phyloP scores from a whole-genome alignment of 73 alveolate genomes.

The Paramecium octaurelia region DNA sequence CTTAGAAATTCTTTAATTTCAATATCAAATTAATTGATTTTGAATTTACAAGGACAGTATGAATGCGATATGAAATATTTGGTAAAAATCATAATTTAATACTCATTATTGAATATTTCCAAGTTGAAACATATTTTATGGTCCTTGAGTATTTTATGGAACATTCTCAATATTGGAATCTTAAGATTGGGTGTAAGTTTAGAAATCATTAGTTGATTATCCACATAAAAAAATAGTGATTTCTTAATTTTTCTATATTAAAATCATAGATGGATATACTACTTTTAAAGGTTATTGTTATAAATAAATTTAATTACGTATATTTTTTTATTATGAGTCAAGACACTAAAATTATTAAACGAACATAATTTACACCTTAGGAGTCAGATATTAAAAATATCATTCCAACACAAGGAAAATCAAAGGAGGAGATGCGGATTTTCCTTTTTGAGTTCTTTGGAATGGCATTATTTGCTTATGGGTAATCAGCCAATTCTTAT shows the following conservation, averaged over 20 bases:
- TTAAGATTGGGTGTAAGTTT: too few relatives aligned
- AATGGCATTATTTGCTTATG: slow-evolving; percentile 46
- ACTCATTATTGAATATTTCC: background rate
- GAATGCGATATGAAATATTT: background rate
- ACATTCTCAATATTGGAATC: too few relatives aligned
- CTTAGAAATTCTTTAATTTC: background rate
- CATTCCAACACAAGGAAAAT: background rate
- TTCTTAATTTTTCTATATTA: too few relatives aligned
- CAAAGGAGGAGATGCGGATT: slow-evolving; percentile 18
- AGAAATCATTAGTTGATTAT: background rate
- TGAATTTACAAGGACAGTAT: background rate
- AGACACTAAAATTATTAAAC: background rate
- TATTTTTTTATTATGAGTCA: background rate
- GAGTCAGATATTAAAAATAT: slow-evolving; percentile 30
- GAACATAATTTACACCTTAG: slow-evolving; percentile 12
- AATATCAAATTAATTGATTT: background rate
- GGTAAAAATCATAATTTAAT: too few relatives aligned
- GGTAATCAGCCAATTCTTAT: background rate
- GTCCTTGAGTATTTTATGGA: too few relatives aligned
- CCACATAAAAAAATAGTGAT: background rate
- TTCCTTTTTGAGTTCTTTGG: slow-evolving; percentile 29
- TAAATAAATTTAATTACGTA: background rate
- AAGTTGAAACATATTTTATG: background rate
- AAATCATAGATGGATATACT: background rate
- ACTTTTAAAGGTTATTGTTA: background rate